A percentile compares a stretch with the other conserved stretches of the same genome.
Conservation (phyloP, 108 stramenopile genomes). For the Nannochloropsis salina region DNA sequence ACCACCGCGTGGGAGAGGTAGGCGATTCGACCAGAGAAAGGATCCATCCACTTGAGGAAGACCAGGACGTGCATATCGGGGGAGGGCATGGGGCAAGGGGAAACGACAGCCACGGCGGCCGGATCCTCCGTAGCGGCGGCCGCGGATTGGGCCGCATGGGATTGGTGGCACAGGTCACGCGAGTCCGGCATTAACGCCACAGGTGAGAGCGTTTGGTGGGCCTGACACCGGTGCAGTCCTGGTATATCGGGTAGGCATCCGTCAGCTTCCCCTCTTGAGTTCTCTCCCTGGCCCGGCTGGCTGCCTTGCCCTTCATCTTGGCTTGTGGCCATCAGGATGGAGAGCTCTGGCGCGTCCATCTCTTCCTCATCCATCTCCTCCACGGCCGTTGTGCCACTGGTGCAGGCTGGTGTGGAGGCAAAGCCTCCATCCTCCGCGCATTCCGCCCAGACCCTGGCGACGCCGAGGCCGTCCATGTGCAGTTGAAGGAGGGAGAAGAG, state of each 20-base stretch:
- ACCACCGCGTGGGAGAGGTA: background rate
- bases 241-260: background rate
- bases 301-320: background rate
- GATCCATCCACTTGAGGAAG: background rate
- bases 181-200: background rate
- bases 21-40: background rate
- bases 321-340: background rate
- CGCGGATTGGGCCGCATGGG: background rate
- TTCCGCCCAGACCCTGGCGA: background rate
- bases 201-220: background rate
- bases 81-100: background rate
- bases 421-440: background rate
- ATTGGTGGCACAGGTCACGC: conserved; percentile 13
- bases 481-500: background rate
- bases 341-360: background rate
- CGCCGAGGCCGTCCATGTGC: background rate
- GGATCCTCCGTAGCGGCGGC: background rate
- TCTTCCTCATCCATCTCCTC: background rate
- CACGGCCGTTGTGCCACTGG: background rate
- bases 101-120: background rate
- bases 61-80: background rate
- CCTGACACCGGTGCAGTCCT: background rate
- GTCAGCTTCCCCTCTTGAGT: background rate
- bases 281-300: background rate
- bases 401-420: background rate